Conservation (phyloP, 2,329 filamentous ascomycete species). For the Exophiala phaeomuriformis region DNA sequence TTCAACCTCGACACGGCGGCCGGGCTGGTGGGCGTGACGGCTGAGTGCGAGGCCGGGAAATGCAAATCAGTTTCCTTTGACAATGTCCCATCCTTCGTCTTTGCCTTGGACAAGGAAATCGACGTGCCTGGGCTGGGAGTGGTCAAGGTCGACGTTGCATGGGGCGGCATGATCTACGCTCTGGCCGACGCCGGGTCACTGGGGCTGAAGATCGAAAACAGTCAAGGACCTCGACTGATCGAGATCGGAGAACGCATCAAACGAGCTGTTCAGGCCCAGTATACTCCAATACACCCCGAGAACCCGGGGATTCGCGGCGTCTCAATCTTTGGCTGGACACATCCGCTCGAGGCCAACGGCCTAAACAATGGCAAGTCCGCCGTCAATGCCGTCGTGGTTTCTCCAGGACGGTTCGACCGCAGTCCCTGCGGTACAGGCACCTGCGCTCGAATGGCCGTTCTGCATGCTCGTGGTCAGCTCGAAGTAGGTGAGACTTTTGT, state of each 20-base stretch:
- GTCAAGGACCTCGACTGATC: slow-evolving; percentile 34
- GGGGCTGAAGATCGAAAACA: slow-evolving; percentile 33
- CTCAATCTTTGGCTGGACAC: slow-evolving; percentile 36
- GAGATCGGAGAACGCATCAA: slow-evolving; percentile 42
- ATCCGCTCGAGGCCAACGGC: slow-evolving; percentile 28
- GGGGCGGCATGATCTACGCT: slow-evolving; percentile 43
- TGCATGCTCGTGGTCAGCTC: slow-evolving; percentile 39
- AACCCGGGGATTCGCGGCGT: slow-evolving; percentile 39
- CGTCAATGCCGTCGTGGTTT: slow-evolving; percentile 40
- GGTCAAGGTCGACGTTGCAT: slow-evolving; percentile 40
- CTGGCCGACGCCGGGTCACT: slow-evolving; percentile 38
- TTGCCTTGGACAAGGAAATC: slow-evolving; percentile 35
- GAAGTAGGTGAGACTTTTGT: slow-evolving; percentile 34
- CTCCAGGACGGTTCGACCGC: slow-evolving; percentile 41
- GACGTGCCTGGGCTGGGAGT: slow-evolving; percentile 38
- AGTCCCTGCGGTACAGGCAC: slow-evolving; percentile 45
- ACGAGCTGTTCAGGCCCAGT: slow-evolving; percentile 32
- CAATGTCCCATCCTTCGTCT: slow-evolving; percentile 42
- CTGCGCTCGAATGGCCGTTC: slow-evolving; percentile 38
- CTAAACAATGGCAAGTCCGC: slow-evolving; percentile 28
- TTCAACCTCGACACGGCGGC: slow-evolving; percentile 42
- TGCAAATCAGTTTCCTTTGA: slow-evolving; percentile 41
- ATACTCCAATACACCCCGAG: slow-evolving; percentile 39
- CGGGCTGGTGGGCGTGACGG: slow-evolving; percentile 38
- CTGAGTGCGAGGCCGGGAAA: slow-evolving; percentile 39